These are phyloP conservation scores for Vitrella brassicaformis DNA, from an alignment of 73 alveolate genomes.

Conservation along the genomic window DNA sequence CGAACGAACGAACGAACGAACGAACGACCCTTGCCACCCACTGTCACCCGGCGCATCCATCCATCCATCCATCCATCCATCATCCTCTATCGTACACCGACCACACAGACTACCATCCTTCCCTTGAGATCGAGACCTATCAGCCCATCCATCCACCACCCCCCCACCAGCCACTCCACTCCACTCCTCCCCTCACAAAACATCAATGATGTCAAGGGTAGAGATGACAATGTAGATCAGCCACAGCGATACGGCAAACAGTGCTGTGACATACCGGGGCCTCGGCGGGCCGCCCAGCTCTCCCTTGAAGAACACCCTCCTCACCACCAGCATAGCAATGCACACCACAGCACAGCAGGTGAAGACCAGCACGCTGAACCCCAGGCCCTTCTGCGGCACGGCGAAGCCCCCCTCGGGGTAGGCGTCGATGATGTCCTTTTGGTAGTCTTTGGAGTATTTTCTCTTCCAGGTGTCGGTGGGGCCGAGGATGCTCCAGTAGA, in stretches of 20 bases:
- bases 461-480: not conserved
- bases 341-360: not conserved
- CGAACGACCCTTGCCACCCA: too few relatives aligned
- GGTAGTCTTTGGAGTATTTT: not conserved
- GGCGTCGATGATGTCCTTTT: not conserved
- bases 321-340: not conserved
- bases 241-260: slow-evolving; percentile 6
- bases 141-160: too few relatives aligned
- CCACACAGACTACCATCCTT: too few relatives aligned
- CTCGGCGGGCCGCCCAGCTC: slow-evolving; percentile 7
- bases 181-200: too few relatives aligned
- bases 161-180: too few relatives aligned
- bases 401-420: not conserved
- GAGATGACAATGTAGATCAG: slow-evolving; percentile 13
- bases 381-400: not conserved
- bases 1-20: too few relatives aligned
- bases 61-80: too few relatives aligned
- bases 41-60: too few relatives aligned
- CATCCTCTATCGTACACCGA: too few relatives aligned
- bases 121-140: too few relatives aligned
- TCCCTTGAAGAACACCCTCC: slow-evolving; percentile 1
- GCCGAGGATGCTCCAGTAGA: slow-evolving; percentile 5
- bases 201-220: not conserved
- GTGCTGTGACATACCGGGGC: slow-evolving; percentile 5
- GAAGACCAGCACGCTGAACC: not conserved